A percentile compares a stretch with the other conserved stretches of the same genome.
Conservation (phyloP, 176 grass and related monocot species). For the Puccinellia tenuiflora region DNA sequence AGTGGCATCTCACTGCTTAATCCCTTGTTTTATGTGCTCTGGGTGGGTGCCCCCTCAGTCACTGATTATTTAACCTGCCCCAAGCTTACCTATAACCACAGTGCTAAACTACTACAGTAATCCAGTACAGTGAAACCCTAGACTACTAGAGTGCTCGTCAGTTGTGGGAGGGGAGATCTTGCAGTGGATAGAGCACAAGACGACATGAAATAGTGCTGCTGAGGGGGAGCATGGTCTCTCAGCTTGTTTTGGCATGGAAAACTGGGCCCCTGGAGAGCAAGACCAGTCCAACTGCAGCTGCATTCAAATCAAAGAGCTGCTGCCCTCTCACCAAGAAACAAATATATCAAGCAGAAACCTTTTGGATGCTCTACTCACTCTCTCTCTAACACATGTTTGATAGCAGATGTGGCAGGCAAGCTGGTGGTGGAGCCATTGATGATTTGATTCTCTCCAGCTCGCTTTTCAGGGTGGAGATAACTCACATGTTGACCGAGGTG, state of each 20-base stretch:
- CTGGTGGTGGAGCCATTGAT: neutral
- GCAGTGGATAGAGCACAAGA: conserved; percentile 24
- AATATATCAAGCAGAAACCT: neutral
- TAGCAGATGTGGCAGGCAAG: conserved; percentile 39
- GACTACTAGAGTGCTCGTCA: neutral
- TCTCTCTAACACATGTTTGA: conserved; percentile 29
- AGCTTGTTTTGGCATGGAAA: conserved; percentile 20
- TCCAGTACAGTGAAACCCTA: neutral
- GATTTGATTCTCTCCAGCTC: conserved; percentile 29
- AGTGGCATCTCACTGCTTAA: conserved; percentile 28
- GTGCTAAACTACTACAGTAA: conserved; percentile 9
- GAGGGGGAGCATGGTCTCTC: conserved; percentile 24
- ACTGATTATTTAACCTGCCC: conserved; percentile 49
- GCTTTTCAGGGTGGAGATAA: conserved; percentile 24
- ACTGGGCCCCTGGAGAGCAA: neutral
- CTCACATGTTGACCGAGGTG: conserved; percentile 50
- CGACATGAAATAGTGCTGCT: conserved; percentile 53
- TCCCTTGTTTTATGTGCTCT: conserved; percentile 59
- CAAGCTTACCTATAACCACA: conserved; percentile 23
- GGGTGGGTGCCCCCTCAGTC: conserved; percentile 9
- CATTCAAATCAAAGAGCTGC: conserved; percentile 59
- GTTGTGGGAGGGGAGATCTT: conserved; percentile 4
- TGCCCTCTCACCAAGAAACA: neutral
- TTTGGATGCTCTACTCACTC: neutral
- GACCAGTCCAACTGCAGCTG: conserved; percentile 55